Evolutionary conservation across 2,329 filamentous ascomycete genomes (phyloP).

Genomic region (Fonsecaea nubica): DNA sequence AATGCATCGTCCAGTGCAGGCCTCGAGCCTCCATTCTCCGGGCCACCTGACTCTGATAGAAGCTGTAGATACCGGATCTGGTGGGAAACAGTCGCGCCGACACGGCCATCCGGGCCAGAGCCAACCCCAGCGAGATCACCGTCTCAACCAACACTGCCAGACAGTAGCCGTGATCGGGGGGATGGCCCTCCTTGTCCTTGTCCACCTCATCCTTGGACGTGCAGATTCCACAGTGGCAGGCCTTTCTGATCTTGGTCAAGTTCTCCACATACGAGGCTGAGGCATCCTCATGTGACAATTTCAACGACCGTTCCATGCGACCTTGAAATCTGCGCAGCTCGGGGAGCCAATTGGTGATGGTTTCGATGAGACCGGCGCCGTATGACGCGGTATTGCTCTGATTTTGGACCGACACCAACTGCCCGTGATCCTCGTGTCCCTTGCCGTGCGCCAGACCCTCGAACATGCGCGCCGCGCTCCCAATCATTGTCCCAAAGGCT

Average conservation of each 20-base stretch:
- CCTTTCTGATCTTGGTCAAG: constrained; percentile 28
- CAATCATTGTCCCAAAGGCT: constrained; percentile 36
- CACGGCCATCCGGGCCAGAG: constrained; percentile 36
- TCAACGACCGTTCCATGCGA: constrained; percentile 37
- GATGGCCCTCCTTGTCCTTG: constrained; percentile 30
- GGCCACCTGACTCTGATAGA: constrained; percentile 36
- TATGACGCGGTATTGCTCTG: constrained; percentile 34
- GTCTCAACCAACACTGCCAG: constrained; percentile 37
- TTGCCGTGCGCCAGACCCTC: constrained; percentile 33
- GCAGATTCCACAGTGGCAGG: constrained; percentile 37
- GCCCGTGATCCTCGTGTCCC: constrained; percentile 31
- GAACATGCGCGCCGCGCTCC: constrained; percentile 36
- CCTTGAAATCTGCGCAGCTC: constrained; percentile 36
- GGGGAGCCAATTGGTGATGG: constrained; percentile 35
- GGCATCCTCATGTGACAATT: constrained; percentile 33
- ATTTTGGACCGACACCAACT: constrained; percentile 34
- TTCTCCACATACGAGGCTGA: constrained; percentile 31
- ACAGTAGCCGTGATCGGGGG: constrained; percentile 36
- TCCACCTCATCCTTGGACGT: constrained; percentile 29
- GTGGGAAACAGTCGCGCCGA: constrained; percentile 34
- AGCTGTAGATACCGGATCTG: constrained; percentile 34
- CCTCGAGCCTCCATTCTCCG: constrained; percentile 36
- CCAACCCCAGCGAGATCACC: constrained; percentile 38
- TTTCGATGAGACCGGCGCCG: constrained; percentile 33
- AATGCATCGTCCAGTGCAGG: constrained; percentile 30